These are phyloP conservation scores for Termitomyces sp. DNA, from an alignment of 768 basidiomycete genomes.

Conservation along the genomic window DNA sequence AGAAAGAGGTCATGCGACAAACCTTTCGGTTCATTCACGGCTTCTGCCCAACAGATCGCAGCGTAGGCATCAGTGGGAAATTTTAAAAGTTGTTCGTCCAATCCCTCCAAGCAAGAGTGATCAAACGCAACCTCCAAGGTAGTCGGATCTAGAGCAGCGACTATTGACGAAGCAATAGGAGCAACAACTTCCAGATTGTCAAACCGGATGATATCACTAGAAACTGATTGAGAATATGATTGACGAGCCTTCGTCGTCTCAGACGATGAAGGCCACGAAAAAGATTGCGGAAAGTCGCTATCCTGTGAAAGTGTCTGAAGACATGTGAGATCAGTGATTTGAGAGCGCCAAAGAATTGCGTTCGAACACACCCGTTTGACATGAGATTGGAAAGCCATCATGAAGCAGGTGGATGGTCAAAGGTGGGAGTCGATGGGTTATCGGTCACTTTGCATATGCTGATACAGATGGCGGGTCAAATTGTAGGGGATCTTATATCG, in stretches of 20 bases:
- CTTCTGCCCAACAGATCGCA: slow-evolving; percentile 31
- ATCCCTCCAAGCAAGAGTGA: slow-evolving; percentile 30
- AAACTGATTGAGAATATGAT: slow-evolving; percentile 19
- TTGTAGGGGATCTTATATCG: slow-evolving; percentile 3
- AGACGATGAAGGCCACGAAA: slow-evolving; percentile 24
- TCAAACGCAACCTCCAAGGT: slow-evolving; percentile 33
- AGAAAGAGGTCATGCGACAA: not conserved
- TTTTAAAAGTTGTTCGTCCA: slow-evolving; percentile 31
- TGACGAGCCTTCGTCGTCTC: slow-evolving; percentile 15
- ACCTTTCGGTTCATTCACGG: slow-evolving; percentile 10
- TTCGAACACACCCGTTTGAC: slow-evolving; percentile 4
- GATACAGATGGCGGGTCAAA: not conserved
- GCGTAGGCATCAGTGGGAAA: slow-evolving; percentile 31
- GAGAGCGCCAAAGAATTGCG: not conserved
- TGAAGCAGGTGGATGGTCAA: not conserved
- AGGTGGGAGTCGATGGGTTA: not conserved
- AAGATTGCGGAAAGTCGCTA: slow-evolving; percentile 25
- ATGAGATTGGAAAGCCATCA: slow-evolving; percentile 2
- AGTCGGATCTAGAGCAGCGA: slow-evolving; percentile 28
- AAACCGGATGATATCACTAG: slow-evolving; percentile 20
- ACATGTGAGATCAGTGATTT: not conserved
- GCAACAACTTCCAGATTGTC: slow-evolving; percentile 14
- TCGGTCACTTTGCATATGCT: not conserved
- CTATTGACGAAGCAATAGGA: slow-evolving; percentile 7
- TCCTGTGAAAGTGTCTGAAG: slow-evolving; percentile 13